Percentiles rank a stretch among this genome's conserved stretches.
These are phyloP conservation scores for Globisporangium paroecandrum DNA, from an alignment of 352 stramenopile species.

Conservation along the genomic window DNA sequence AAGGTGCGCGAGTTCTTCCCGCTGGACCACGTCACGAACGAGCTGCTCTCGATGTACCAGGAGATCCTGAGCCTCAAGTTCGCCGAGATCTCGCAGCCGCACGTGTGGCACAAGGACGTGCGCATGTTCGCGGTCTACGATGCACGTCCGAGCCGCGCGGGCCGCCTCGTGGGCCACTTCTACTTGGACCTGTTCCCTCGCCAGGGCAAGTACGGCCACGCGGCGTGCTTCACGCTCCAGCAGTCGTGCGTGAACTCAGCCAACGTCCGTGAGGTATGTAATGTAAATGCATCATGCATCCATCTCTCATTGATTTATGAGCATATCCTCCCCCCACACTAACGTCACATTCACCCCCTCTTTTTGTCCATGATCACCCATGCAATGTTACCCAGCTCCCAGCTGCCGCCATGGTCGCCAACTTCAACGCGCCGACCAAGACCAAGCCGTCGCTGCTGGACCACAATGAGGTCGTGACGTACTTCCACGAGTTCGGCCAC, in stretches of 20 bases:
- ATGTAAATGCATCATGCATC: slow-evolving; percentile 14
- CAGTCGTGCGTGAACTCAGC: slow-evolving; percentile 71
- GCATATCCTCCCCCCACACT: background rate
- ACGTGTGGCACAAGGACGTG: slow-evolving; percentile 89
- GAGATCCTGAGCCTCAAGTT: slow-evolving; percentile 86
- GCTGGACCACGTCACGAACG: slow-evolving; percentile 79
- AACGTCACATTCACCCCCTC: background rate
- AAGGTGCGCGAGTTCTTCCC: slow-evolving; percentile 89
- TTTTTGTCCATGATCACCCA: background rate
- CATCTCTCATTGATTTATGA: background rate
- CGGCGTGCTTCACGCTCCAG: slow-evolving; percentile 87
- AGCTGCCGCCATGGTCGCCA: slow-evolving; percentile 88
- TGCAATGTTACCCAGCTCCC: slow-evolving; percentile 26
- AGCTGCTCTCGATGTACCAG: slow-evolving; percentile 87
- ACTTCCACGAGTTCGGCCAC: slow-evolving; percentile 90
- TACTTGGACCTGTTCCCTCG: slow-evolving; percentile 88
- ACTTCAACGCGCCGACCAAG: slow-evolving; percentile 83
- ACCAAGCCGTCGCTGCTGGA: slow-evolving; percentile 73
- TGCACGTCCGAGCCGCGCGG: slow-evolving; percentile 43
- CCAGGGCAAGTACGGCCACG: slow-evolving; percentile 85
- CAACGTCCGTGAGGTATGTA: slow-evolving; percentile 35
- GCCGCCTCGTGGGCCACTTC: slow-evolving; percentile 77
- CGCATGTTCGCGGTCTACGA: slow-evolving; percentile 86
- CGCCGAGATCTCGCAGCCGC: slow-evolving; percentile 66
- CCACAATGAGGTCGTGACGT: slow-evolving; percentile 87